These are phyloP conservation scores for Cryptosporidium ubiquitum DNA, from an alignment of 169 alveolate species.

Conservation along the genomic window DNA sequence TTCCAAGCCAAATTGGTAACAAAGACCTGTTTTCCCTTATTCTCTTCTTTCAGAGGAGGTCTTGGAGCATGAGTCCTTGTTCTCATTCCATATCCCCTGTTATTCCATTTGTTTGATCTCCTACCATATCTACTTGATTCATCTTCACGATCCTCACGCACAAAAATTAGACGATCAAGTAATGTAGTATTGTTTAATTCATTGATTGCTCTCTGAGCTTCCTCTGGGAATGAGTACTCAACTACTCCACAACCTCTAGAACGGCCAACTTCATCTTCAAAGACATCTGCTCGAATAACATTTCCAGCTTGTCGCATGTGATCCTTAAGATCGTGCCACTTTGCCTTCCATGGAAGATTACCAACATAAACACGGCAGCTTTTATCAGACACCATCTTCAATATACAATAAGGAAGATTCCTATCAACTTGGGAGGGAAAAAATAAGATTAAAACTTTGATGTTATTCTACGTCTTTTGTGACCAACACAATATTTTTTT, in stretches of 20 bases:
- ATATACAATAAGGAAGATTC: background rate
- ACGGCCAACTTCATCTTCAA: conserved; percentile 89
- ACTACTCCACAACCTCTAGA: conserved; percentile 90
- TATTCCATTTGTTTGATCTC: conserved; percentile 54
- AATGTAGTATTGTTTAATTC: conserved; percentile 82
- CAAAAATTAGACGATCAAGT: conserved; percentile 86
- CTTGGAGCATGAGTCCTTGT: conserved; percentile 73
- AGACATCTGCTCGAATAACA: conserved; percentile 89
- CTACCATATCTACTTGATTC: conserved; percentile 69
- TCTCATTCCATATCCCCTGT: conserved; percentile 49
- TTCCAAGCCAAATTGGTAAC: conserved; percentile 73
- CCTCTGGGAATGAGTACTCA: conserved; percentile 83
- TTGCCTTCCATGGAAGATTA: conserved; percentile 90
- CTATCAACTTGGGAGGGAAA: conserved; percentile 29
- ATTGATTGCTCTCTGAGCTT: conserved; percentile 84
- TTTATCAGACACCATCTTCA: conserved; percentile 75
- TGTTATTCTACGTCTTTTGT: conserved; percentile 40
- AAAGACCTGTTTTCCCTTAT: conserved; percentile 60
- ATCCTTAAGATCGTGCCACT: conserved; percentile 89
- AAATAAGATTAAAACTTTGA: conserved; percentile 16
- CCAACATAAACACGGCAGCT: conserved; percentile 91
- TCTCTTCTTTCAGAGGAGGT: conserved; percentile 66
- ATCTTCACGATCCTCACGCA: conserved; percentile 86
- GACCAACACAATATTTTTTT: conserved; percentile 5
- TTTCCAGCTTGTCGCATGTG: conserved; percentile 92